phyloP scores from a whole-genome alignment of 208 protist genomes.

The Wallacemonas sp. region DNA sequence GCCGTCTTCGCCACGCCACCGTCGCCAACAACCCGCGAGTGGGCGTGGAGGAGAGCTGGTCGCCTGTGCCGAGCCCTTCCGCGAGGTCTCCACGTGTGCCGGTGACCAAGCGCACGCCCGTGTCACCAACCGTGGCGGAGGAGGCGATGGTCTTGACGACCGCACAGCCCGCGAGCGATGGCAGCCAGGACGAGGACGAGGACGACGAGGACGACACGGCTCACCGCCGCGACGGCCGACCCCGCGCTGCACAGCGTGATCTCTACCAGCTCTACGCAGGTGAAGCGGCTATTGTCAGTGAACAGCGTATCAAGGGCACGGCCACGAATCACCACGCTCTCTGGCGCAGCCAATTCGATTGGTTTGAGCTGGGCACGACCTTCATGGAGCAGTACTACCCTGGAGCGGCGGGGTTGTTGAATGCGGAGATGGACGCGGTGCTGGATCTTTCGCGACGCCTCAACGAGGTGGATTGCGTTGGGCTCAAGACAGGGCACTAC shows the following conservation, averaged over 20 bases:
- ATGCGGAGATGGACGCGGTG: constrained; percentile 73
- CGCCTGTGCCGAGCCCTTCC: too few species aligned
- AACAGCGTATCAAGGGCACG: constrained; percentile 68
- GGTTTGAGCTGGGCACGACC: constrained; percentile 67
- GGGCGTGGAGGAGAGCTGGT: too few species aligned
- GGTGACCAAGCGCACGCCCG: not conserved
- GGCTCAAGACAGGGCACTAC: constrained; percentile 46
- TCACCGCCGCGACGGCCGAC: not conserved
- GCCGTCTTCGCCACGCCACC: constrained; percentile 28
- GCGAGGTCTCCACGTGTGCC: constrained; percentile 3
- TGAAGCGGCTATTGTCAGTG: constrained; percentile 59
- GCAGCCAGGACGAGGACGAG: not conserved
- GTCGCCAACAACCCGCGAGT: constrained; percentile 20
- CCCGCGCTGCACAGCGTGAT: constrained; percentile 3
- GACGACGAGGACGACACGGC: not conserved
- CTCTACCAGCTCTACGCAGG: constrained; percentile 65
- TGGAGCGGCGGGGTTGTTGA: constrained; percentile 62
- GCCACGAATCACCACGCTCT: constrained; percentile 32
- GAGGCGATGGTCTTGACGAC: not conserved
- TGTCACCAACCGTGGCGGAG: not conserved
- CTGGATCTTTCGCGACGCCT: constrained; percentile 52
- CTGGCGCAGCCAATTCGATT: constrained; percentile 68
- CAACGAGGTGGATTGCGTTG: constrained; percentile 62
- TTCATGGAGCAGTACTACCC: constrained; percentile 90
- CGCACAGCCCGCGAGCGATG: not conserved